Evolutionary conservation across 257 asterid species (phyloP).

Genomic region (Fraxinus quadrangulata): DNA sequence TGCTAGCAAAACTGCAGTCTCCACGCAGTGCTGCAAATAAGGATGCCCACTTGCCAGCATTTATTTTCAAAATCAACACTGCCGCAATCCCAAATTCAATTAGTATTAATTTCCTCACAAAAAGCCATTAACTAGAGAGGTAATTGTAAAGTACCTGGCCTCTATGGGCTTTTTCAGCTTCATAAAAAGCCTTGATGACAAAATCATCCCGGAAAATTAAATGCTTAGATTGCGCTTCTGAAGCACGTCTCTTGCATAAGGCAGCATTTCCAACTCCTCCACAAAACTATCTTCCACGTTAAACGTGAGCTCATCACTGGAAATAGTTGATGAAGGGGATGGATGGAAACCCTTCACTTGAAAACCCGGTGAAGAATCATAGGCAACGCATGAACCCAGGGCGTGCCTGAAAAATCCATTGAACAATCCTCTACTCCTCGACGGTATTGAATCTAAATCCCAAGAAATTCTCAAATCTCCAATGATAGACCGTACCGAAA

Average conservation of each 20-base stretch:
- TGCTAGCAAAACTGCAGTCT: conserved; percentile 79
- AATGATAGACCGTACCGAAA: conserved; percentile 38
- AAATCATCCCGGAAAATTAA: conserved; percentile 65
- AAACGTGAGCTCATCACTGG: conserved; percentile 74
- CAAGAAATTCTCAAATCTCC: conserved; percentile 42
- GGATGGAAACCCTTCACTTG: conserved; percentile 40
- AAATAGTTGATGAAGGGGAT: conserved; percentile 32
- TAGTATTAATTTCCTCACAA: neutral
- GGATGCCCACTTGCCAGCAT: conserved; percentile 90
- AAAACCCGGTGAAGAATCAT: conserved; percentile 49
- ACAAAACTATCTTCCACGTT: conserved; percentile 65
- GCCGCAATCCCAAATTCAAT: neutral
- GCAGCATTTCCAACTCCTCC: conserved; percentile 42
- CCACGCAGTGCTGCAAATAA: conserved; percentile 90
- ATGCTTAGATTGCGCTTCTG: conserved; percentile 36
- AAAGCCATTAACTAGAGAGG: neutral
- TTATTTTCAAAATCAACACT: conserved; percentile 56
- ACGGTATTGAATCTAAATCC: conserved; percentile 51
- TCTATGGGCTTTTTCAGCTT: conserved; percentile 74
- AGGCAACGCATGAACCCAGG: conserved; percentile 66
- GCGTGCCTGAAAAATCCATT: conserved; percentile 73
- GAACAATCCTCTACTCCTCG: conserved; percentile 59
- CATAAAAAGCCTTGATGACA: conserved; percentile 78
- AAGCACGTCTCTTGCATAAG: conserved; percentile 68
- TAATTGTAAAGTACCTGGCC: conserved; percentile 66